These are phyloP conservation scores for Picochlorum sp. DNA, from an alignment of 139 green algal species.

Conservation along the genomic window DNA sequence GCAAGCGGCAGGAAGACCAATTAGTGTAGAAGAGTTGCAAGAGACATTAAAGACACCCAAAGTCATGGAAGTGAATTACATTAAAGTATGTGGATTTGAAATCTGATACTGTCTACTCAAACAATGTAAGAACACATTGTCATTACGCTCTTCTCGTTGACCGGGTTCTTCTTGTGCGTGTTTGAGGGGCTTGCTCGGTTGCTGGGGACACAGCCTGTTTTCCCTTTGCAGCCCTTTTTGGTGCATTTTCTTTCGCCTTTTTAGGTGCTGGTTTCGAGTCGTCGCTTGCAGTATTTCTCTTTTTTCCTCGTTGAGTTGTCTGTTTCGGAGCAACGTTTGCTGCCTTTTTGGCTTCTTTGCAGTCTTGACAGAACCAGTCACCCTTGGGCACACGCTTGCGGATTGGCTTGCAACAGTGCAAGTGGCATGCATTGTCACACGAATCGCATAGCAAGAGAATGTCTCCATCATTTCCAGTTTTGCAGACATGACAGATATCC, in stretches of 20 bases:
- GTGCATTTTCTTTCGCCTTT: constrained; percentile 5
- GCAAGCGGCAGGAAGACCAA: neutral
- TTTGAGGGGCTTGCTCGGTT: neutral
- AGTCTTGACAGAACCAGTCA: constrained; percentile 33
- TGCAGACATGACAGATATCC: constrained; percentile 32
- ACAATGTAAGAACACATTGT: no score
- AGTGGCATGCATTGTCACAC: constrained; percentile 36
- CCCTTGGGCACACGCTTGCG: constrained; percentile 27
- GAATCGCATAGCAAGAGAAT: constrained; percentile 34
- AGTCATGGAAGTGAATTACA: constrained; percentile 28
- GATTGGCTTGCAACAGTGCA: constrained; percentile 27
- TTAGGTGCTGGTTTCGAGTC: no score
- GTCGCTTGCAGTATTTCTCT: neutral
- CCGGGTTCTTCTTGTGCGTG: constrained; percentile 4
- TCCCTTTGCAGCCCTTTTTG: neutral
- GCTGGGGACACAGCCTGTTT: neutral
- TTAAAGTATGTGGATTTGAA: constrained; percentile 25
- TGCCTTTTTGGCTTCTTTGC: constrained; percentile 10
- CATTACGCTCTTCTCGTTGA: neutral
- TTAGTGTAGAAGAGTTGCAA: neutral
- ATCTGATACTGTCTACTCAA: no score
- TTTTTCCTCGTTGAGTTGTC: neutral
- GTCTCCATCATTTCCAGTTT: constrained; percentile 28
- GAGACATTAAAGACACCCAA: neutral
- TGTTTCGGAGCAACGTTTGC: neutral